A percentile compares a stretch with the other conserved stretches of the same genome.
phyloP scores from a whole-genome alignment of 176 grass and related monocot genomes.

The Elaeis guineensis region DNA sequence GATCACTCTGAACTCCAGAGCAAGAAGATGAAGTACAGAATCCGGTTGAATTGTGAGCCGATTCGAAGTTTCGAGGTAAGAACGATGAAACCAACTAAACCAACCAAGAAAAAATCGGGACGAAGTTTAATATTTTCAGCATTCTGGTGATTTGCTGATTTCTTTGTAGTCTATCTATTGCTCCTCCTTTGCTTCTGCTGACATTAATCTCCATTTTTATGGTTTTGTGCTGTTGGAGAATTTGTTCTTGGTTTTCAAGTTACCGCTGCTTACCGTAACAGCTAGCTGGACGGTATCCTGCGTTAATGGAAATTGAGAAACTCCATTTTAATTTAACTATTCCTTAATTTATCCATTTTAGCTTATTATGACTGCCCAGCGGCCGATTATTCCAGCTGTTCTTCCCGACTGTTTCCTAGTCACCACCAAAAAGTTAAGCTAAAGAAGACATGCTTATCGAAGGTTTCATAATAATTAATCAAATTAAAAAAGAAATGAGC shows the following conservation, averaged over 20 bases:
- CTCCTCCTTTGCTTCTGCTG: neutral
- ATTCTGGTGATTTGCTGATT: no score
- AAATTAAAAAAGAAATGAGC: no score
- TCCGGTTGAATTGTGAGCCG: no score
- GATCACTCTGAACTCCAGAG: no score
- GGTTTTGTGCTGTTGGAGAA: neutral
- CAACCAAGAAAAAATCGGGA: no score
- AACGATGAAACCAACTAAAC: no score
- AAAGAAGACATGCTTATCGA: neutral
- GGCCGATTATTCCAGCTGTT: neutral
- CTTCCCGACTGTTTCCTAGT: neutral
- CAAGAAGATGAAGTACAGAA: no score
- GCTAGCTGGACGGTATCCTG: conserved; percentile 2
- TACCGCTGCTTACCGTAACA: conserved; percentile 11
- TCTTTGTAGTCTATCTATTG: no score
- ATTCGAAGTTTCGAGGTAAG: no score
- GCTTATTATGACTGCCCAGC: neutral
- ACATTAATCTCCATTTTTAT: neutral
- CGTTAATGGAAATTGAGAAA: conserved; percentile 3
- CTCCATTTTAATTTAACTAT: neutral
- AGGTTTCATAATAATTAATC: no score
- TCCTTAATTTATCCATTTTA: neutral
- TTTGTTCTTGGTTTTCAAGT: neutral
- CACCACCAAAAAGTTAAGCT: neutral
- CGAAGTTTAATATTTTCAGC: no score